Evolutionary conservation across 306 rosid species (phyloP), one percentile per base, ranked within the genome.

Genomic region (Quercus gilva): DNA sequence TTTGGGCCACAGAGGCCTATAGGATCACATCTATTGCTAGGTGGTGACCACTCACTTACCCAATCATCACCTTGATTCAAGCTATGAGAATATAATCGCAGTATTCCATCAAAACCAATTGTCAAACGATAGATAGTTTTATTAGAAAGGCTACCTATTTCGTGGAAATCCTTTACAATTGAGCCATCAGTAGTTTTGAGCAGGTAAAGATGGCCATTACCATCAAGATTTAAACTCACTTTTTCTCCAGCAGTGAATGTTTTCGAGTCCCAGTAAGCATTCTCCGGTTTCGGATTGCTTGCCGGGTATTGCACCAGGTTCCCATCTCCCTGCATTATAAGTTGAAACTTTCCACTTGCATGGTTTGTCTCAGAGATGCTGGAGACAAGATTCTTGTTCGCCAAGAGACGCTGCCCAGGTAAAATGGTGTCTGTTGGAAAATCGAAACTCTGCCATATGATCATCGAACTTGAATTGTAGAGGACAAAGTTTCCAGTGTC

Each of bases 401-500:
- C 45, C 1, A 11, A 1, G 4, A 81, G 80, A 14, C 21, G 55
- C 33, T 76, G 84, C 6, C 69, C 65, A 0, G 76, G 65, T 43
- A 81, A 52, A 17, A 84, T 69, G 15, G 77, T 83, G 74, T 83
- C 80, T 1, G 80, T 79, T 13, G 87, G 84, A 76, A 25, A 2
- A 65, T 72, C 87, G 23, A 80, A 80, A 56, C 60, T 80, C 76
- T 76, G 76, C 82, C 76, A 80, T 12, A 76, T 55, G 71, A 73
- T 59, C 13, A 26, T 23, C 53, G 52, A 52, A 5, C 19, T 2
- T 5, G 55, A 51, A 33, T 68, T 49, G 69, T 63, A 61, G 69
- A 86, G 73, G 21, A 80, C 83, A 1, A 86, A 78, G 59, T 86
- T 81, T 12, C 87, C 87, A 5, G 78, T 25, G 58, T 86, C 43